Conservation (phyloP, 108 stramenopile species). For the Parietichytrium sp. region DNA sequence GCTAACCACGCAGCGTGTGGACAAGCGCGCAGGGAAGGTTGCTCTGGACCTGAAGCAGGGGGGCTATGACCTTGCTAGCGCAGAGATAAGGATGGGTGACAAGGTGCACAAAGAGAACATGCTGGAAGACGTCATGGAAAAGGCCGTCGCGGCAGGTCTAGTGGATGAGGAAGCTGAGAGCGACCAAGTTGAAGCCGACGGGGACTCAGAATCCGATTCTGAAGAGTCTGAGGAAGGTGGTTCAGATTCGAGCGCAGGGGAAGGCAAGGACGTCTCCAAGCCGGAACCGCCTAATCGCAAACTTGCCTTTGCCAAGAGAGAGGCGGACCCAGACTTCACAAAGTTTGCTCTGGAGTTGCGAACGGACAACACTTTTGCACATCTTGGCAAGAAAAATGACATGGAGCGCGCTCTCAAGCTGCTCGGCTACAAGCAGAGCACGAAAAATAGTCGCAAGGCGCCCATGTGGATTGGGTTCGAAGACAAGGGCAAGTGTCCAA, state of each 20-base stretch:
- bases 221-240: background rate
- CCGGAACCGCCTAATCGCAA: too few relatives aligned
- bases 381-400: background rate
- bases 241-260: background rate
- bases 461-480: background rate
- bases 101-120: background rate
- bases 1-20: background rate
- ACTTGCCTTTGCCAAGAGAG: background rate
- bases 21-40: background rate
- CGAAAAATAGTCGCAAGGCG: slow-evolving; percentile 7
- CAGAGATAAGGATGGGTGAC: background rate
- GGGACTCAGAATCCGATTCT: background rate
- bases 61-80: background rate
- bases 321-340: slow-evolving; percentile 22
- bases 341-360: slow-evolving; percentile 30
- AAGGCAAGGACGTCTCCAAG: too few relatives aligned
- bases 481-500: background rate
- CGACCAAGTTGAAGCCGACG: background rate
- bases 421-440: slow-evolving; percentile 32
- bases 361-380: background rate
- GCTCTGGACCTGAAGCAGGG: background rate
- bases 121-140: background rate
- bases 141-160: background rate
- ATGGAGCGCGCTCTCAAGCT: slow-evolving; percentile 21
- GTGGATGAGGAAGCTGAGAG: background rate